Evolutionary conservation across 2,329 filamentous ascomycete species (phyloP), one percentile per base, ranked within the genome.

Genomic region (Penicillium sp.): DNA sequence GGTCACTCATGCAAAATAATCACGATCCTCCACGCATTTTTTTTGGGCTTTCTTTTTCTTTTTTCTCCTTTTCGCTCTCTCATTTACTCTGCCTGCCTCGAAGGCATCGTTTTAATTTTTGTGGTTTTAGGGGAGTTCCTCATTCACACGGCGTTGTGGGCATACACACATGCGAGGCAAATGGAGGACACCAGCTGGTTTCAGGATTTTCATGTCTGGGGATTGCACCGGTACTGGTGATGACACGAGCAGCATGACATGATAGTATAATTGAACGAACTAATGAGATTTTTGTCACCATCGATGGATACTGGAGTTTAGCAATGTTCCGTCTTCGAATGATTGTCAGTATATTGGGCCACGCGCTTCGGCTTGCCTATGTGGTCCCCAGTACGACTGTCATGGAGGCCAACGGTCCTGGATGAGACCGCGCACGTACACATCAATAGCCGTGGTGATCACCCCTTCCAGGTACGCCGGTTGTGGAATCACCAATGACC

Each of bases 1-100:
- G 62, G 84, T 96, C 44, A 77, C 79, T 36, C 93, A 98, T 67
- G 91, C 91, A 5, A 86, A 71, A 57, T 72, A 57, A 59, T 45
- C 39, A 9, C 28, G 32, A 28, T 37, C 32, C 28, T 27, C 26
- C 9, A 27, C 32, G 32, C 11, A 11, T 45, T 26, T 27, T 4
- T 46, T 45, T 28, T 18, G 40, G 42, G 28, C 39, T 41, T 39
- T 24, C 34, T 29, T 43, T 24, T 43, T 9, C 34, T 18, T 33
- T 34, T n/a, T 13, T 13, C 4, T 9, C 11, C 25, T 24, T 41
- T 44, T 33, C 42, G 13, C 35, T 35, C 34, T 18, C 42, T 24
- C 26, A 29, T 37, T 43, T 41, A 7, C 43, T 34, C 33, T 27
- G 39, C 32, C 35, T 36, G 53, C 18, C 18, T 18, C 18, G 18